Evolutionary conservation across 176 grass and related monocot species (phyloP), one percentile per base, ranked within the genome.

Genomic region (Oryza punctata): DNA sequence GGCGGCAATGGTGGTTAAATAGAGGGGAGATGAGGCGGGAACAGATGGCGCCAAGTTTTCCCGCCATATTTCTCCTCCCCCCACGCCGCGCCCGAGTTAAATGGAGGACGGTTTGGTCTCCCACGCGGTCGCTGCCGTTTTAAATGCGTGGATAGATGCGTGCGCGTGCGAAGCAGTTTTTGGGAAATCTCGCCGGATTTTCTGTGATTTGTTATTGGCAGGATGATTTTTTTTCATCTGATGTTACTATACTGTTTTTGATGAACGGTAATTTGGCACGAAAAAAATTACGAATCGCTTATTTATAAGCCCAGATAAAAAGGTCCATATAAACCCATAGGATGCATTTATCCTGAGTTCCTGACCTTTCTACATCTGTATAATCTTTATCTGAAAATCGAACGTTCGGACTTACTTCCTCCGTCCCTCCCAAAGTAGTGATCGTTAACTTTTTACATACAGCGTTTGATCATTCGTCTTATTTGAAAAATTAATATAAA

Each of bases 51-150:
- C 73, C 77, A 90, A 79, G 64, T 35, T 37, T 84, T 89, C 87
- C 93, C 87, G 90, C 93, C 90, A 90, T 85, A 90, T 85, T 41
- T 85, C 72, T 67, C 40, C 25, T 69, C 50, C 50, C n/a, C 32
- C 52, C 52, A 10, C 40, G 40, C 40, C 40, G 52, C 52, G 10
- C 28, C 69, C 69, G 47, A 40, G 61, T 18, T 43, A 54, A 83
- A 78, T 28, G 12, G 16, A 25, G 19, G 16, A 18, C 0, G 18
- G 19, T 82, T 59, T 26, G 68, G 50, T 70, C 83, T 63, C 57
- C 71, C 1, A 65, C 59, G 71, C 60, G 9, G n/a, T 61, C 57
- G 57, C n/a, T 24, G 57, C 57, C n/a, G 57, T 61, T 61, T 61
- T 61, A 23, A 61, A 61, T n/a, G 57, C 57, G 9, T 61, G 57